A percentile compares a stretch with the other conserved stretches of the same genome.
These are phyloP conservation scores for Moniliella sp. DNA, from an alignment of 1,284 basidiomycete species.

Conservation along the genomic window DNA sequence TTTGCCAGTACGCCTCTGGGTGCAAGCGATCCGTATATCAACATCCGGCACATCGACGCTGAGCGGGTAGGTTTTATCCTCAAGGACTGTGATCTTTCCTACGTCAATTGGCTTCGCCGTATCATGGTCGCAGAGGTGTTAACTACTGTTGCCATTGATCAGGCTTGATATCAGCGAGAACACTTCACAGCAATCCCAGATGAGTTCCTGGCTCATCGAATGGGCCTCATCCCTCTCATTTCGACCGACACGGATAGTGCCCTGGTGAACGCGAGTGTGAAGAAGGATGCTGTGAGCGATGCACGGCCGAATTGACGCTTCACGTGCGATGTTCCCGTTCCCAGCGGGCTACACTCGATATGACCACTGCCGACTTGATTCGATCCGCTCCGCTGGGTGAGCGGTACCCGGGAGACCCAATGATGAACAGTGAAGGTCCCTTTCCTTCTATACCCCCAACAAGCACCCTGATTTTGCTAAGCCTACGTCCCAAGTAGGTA, in stretches of 20 bases:
- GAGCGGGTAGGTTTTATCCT: slow-evolving; percentile 26
- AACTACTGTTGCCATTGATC: slow-evolving; percentile 55
- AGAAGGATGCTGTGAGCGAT: slow-evolving; percentile 53
- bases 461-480: slow-evolving; percentile 51
- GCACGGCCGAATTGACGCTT: slow-evolving; percentile 55
- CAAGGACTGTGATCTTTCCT: slow-evolving; percentile 27
- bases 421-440: too few species aligned
- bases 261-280: slow-evolving; percentile 41
- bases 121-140: slow-evolving; percentile 31
- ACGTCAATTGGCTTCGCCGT: slow-evolving; percentile 28
- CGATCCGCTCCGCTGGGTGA: too few species aligned
- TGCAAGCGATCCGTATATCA: slow-evolving; percentile 1
- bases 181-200: slow-evolving; percentile 80
- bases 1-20: not conserved
- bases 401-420: too few species aligned
- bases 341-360: too few species aligned
- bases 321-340: slow-evolving; percentile 51
- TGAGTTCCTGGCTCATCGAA: slow-evolving; percentile 82
- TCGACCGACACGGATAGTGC: slow-evolving; percentile 38
- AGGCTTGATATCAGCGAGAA: slow-evolving; percentile 81
- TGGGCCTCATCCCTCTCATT: slow-evolving; percentile 78
- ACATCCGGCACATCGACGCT: slow-evolving; percentile 6
- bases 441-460: too few species aligned
- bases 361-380: too few species aligned
- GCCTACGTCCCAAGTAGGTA: slow-evolving; percentile 59